Base-by-base conservation (phyloP, 257 asterid species). In the Jacaranda mimosifolia region DNA sequence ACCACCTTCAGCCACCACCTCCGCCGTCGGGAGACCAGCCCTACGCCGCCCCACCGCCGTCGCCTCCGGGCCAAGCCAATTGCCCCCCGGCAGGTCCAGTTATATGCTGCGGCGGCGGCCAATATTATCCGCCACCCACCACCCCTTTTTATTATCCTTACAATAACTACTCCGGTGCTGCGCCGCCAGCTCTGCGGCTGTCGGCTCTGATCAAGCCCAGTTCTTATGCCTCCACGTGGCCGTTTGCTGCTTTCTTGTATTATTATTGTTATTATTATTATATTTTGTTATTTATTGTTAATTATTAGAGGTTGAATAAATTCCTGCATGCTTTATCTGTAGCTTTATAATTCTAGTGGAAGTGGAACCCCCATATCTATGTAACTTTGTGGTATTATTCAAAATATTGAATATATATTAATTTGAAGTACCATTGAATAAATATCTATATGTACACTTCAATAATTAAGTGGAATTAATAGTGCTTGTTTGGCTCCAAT, bases 81-180 rank as follows among this genome's bases (percentile, higher is more conserved):
- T 82, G 89, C 74, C 85, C 84, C 1, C 87, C 89, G 36, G 43
- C 82, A n/a, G 75, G 83, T 53, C 87, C 89, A 0, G 87, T 71
- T 7, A 13, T 46, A 48, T 85, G 89, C 76, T 83, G 85, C 63
- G 82, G 81, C 74, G 77, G 60, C 67, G 71, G 79, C 38, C 83
- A 75, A 8, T 63, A 80, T 58, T 38, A 76, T 19, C 21, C 81
- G 11, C 85, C 85, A 21, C 89, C 89, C 2, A 3, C 82, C 46
- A 3, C 82, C 46, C 86, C 89, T 12, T 77, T 77, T 32, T 77
- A 80, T 19, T 74, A 77, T 74, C 83, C 86, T 36, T 82, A 85
- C 74, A 79, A 70, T 56, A 75, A 81, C 56, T 58, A 70, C 68
- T 63, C 88, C 19, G 80, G 80, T 42, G 71, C 84, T 52, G 77